phyloP scores from a whole-genome alignment of 192 early-diverging fungal genomes.

The Umbelopsis vinacea region DNA sequence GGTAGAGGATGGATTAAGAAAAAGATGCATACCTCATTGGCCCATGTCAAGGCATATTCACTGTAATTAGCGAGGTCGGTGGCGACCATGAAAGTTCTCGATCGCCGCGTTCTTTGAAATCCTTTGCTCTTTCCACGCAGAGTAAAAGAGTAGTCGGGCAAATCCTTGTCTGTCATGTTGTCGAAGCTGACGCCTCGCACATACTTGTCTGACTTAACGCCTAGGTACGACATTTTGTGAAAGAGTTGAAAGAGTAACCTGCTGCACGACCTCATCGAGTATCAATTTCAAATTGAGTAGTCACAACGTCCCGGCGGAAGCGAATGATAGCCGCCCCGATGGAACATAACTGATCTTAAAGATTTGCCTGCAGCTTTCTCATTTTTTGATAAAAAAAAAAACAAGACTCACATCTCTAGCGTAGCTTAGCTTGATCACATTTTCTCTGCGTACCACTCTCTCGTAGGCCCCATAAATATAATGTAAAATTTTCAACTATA shows the following conservation, averaged over 20 bases:
- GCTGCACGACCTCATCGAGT: too few species aligned
- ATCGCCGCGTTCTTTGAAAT: constrained; percentile 42
- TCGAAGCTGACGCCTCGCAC: constrained; percentile 44
- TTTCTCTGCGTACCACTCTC: background rate
- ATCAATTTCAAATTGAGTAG: too few species aligned
- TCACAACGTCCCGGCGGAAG: too few species aligned
- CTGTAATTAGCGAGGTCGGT: constrained; percentile 58
- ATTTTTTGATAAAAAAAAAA: too few species aligned
- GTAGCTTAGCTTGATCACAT: background rate
- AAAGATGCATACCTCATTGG: constrained; percentile 38
- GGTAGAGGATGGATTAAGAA: background rate
- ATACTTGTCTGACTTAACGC: constrained; percentile 28
- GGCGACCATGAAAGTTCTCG: constrained; percentile 53
- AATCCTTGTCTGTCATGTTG: constrained; percentile 42
- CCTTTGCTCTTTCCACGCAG: constrained; percentile 50
- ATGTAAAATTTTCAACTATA: too few species aligned
- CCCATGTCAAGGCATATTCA: constrained; percentile 55
- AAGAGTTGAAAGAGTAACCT: background rate
- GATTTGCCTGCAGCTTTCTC: too few species aligned
- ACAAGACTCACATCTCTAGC: too few species aligned
- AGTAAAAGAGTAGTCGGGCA: constrained; percentile 49
- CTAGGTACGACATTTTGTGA: background rate
- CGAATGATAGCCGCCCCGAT: too few species aligned
- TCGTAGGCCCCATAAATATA: too few species aligned
- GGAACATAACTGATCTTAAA: too few species aligned